Percentiles rank a stretch among this genome's conserved stretches.
These are phyloP conservation scores for Cryomyces minteri DNA, from an alignment of 495 filamentous ascomycete genomes.

Conservation along the genomic window DNA sequence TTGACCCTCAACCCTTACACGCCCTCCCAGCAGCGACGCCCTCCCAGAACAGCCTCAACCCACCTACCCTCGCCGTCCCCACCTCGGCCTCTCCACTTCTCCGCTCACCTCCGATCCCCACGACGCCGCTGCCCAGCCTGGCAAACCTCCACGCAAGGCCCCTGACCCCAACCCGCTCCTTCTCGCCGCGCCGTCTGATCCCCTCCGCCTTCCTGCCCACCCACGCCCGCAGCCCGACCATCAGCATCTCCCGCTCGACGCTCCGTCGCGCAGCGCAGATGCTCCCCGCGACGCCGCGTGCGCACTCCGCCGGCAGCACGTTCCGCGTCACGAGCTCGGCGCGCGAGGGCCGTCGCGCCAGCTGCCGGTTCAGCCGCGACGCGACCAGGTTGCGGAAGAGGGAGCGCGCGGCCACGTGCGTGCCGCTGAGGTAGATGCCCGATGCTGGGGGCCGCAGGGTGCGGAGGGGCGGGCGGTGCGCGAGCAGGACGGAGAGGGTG, in stretches of 20 bases:
- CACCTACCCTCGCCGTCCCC: no score
- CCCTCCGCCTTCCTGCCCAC: constrained; percentile 8
- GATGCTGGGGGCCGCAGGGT: constrained; percentile 7
- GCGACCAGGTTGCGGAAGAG: constrained; percentile 9
- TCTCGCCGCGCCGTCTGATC: constrained; percentile 4
- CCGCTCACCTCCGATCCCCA: no score
- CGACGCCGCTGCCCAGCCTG: neutral
- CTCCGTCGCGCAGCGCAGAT: constrained; percentile 9
- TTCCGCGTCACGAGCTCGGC: constrained; percentile 6
- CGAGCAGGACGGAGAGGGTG: constrained; percentile 5
- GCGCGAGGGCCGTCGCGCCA: constrained; percentile 7
- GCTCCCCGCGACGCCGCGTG: constrained; percentile 5
- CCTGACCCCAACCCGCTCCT: constrained; percentile 9
- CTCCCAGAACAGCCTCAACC: no score
- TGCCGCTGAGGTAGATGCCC: constrained; percentile 10
- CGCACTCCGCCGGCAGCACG: constrained; percentile 12
- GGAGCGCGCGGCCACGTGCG: constrained; percentile 9
- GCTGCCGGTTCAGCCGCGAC: constrained; percentile 8
- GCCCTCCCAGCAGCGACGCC: no score
- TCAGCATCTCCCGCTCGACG: constrained; percentile 12
- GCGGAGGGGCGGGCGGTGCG: constrained; percentile 6
- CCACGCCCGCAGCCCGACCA: constrained; percentile 11
- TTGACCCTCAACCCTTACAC: no score
- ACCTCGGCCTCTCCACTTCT: no score
- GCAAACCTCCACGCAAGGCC: constrained; percentile 12